Base-by-base conservation (phyloP, 257 asterid genomes). In the Petrea volubilis region DNA sequence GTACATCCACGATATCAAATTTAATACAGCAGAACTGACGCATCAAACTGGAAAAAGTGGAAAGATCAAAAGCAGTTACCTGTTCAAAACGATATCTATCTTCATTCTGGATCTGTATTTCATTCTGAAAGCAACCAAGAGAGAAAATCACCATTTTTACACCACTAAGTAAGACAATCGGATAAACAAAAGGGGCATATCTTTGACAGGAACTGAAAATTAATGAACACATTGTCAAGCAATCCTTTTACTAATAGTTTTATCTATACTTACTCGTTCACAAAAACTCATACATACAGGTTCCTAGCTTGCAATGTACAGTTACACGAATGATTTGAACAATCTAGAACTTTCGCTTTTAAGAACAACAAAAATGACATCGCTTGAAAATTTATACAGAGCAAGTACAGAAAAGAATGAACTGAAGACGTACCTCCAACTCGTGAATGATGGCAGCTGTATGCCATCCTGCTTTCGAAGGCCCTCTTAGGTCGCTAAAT, bases 401-500 rank as follows among this genome's bases (percentile, higher is more conserved):
- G 27, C 12, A 29, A 53, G 53, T 17, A 67, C 17, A 56, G 25
- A 72, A 67, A 10, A 44, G 15, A 53, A 61, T 66, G 27, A 68
- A 71, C 9, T 23, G 60, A 72, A 60, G 28, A 14, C 84, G 74
- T 76, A 92, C 99, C 86, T 86, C 96, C 81, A 95, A 77, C 79
- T 95, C 99, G 49, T 90, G 98, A 83, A 95, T 76, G 70, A 95
- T 92, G 34, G 99, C 99, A 71, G 97, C 98, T 44, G 99, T 95
- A 60, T 87, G 93, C 99, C 99, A 95, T 55, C 99, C 99, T 7
- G 99, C 87, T 81, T 88, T 92, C 64, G 99, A 90, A 79, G 99
- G 99, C 68, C 98, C 99, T 76, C 98, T 84, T 50, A 92, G 90
- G 81, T 95, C 99, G 74, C 97, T 95, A 82, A 95, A 95, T 29